Base-by-base conservation (phyloP, 1,284 basidiomycete species). In the Fistulina hepatica region DNA sequence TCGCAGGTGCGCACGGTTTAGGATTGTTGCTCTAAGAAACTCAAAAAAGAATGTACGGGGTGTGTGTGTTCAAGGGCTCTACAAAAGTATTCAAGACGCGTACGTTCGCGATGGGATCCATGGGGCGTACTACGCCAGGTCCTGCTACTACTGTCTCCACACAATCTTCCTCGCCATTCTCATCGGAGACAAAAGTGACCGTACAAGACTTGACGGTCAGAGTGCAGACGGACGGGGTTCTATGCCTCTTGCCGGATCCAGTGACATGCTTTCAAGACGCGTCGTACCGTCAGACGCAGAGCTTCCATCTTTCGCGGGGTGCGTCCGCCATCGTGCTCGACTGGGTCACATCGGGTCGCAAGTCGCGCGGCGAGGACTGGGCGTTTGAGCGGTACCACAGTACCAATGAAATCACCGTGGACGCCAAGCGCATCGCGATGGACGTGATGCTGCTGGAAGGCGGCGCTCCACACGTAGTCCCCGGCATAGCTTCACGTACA, bases 51-150 rank as follows among this genome's bases (percentile, higher is more conserved):
- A n/a, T n/a, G n/a, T n/a, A n/a, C n/a, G n/a, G n/a, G n/a, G n/a
- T n/a, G n/a, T n/a, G n/a, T n/a, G n/a, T n/a, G n/a, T n/a, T n/a
- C n/a, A 54, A 93, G 79, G 90, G 90, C n/a, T 85, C 81, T 15
- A 95, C 92, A 10, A 95, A 97, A 56, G 83, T 95, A 17, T 95
- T 93, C 66, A 90, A 88, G 55, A 65, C 67, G 13, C 73, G 88
- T 20, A 58, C 67, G 7, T 73, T 66, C 38, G 62, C 63, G 36
- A 39, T 36, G 3, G 41, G 39, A 9, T 40, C 45, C 13, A 47
- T 33, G 34, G 36, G 21, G 17, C 43, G 65, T n/a, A n/a, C n/a
- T n/a, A n/a, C n/a, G n/a, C n/a, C n/a, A n/a, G n/a, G n/a, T n/a
- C n/a, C n/a, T n/a, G n/a, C n/a, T n/a, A n/a, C n/a, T n/a, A n/a